These are phyloP conservation scores for Brasilioporus rufonigricans DNA, from an alignment of 768 basidiomycete species.

Conservation along the genomic window DNA sequence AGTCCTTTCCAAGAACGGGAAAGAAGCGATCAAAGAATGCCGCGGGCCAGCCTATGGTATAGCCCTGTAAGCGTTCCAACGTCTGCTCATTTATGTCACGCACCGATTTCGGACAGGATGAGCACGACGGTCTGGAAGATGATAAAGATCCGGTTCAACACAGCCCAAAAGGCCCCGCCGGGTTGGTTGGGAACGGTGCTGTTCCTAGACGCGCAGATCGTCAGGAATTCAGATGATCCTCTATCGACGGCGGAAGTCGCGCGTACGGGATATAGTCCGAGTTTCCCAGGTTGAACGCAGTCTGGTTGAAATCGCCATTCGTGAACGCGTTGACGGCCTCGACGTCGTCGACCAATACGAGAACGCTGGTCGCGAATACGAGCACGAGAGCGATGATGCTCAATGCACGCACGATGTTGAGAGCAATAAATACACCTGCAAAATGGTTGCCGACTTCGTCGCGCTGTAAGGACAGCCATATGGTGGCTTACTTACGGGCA, in stretches of 20 bases:
- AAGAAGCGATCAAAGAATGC: slow-evolving; percentile 84
- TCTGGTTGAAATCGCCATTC: slow-evolving; percentile 36
- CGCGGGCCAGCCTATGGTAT: slow-evolving; percentile 58
- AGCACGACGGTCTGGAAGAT: slow-evolving; percentile 77
- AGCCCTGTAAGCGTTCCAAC: neutral
- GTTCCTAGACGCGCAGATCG: slow-evolving; percentile 35
- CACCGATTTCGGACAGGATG: slow-evolving; percentile 44
- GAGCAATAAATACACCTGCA: slow-evolving; percentile 60
- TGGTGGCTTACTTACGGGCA: slow-evolving; percentile 21
- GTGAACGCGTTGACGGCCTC: slow-evolving; percentile 68
- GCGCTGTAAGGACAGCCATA: neutral
- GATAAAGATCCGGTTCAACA: slow-evolving; percentile 83
- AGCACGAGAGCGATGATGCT: slow-evolving; percentile 79
- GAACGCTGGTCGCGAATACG: slow-evolving; percentile 73
- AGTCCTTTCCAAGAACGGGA: slow-evolving; percentile 83
- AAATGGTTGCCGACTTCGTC: neutral
- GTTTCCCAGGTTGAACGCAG: slow-evolving; percentile 44
- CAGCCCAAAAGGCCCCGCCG: slow-evolving; percentile 90
- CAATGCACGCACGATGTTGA: slow-evolving; percentile 73
- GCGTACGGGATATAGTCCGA: slow-evolving; percentile 83
- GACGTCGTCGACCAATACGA: slow-evolving; percentile 73
- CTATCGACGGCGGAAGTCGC: neutral
- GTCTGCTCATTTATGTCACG: slow-evolving; percentile 11
- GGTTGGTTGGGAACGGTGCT: slow-evolving; percentile 93
- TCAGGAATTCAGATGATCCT: neutral